Evolutionary conservation across 345 rosid genomes (phyloP).

Genomic region (Sisymbrium altissimum): DNA sequence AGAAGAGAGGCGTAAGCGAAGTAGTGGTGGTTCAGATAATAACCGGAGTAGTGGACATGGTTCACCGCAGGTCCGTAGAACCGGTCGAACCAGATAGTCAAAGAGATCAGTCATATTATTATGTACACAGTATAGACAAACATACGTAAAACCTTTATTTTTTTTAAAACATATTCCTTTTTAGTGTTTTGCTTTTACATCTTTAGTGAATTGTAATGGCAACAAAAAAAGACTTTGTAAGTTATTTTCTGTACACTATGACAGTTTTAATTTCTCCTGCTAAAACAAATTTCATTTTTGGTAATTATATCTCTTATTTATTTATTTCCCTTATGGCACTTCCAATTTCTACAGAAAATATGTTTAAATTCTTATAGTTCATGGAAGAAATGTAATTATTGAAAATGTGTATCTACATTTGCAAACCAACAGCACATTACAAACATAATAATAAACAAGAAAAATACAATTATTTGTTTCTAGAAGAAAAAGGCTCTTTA

Average conservation of each 20-base stretch:
- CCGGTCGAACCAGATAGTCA: constrained; percentile 29
- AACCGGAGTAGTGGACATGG: constrained; percentile 16
- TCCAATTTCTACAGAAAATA: neutral
- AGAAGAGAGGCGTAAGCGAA: constrained; percentile 31
- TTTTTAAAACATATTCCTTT: neutral
- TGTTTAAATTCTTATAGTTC: neutral
- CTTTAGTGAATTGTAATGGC: neutral
- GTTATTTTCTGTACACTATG: neutral
- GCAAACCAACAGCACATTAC: constrained; percentile 8
- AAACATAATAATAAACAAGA: constrained; percentile 3
- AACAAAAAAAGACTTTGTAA: neutral
- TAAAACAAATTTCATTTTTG: neutral
- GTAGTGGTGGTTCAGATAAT: neutral
- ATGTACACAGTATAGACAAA: neutral
- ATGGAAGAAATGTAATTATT: neutral
- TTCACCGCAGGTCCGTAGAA: constrained; percentile 21
- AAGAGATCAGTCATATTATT: neutral
- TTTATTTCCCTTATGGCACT: neutral
- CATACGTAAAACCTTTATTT: neutral
- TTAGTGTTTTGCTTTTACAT: neutral
- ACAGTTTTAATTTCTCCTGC: neutral
- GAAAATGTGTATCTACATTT: constrained; percentile 11
- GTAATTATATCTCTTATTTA: neutral
- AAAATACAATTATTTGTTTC: neutral
- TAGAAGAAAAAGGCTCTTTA: constrained; percentile 18